Conservation (phyloP, 805 yeast genomes). For the Yamadazyma endophytica region DNA sequence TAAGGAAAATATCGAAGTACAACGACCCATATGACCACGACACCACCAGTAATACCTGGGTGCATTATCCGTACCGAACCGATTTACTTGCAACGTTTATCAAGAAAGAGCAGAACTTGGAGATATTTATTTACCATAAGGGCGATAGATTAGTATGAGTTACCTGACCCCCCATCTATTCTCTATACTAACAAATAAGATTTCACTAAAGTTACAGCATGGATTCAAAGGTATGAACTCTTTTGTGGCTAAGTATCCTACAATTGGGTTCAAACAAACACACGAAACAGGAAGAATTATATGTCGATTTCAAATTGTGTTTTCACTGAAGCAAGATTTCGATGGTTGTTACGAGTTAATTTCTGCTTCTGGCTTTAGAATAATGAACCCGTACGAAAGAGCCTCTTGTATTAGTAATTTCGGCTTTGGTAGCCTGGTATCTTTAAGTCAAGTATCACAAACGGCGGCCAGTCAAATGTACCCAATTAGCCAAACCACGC, state of each 20-base stretch:
- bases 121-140: slow-evolving; percentile 8
- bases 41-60: slow-evolving; percentile 16
- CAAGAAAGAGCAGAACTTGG: slow-evolving; percentile 5
- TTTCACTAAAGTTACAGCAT: too few species aligned
- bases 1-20: slow-evolving; percentile 2
- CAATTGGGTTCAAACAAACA: slow-evolving; percentile 23
- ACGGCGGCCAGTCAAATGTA: too few species aligned
- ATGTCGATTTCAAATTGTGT: slow-evolving; percentile 26
- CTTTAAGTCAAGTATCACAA: too few species aligned
- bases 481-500: too few species aligned
- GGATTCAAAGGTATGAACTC: too few species aligned
- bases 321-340: slow-evolving; percentile 8
- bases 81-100: slow-evolving; percentile 7
- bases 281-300: slow-evolving; percentile 15
- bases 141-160: slow-evolving; percentile 10
- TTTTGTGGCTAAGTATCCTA: slow-evolving; percentile 20
- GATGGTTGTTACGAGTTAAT: slow-evolving; percentile 4
- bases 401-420: neutral
- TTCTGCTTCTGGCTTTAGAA: too few species aligned
- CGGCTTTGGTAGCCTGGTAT: too few species aligned
- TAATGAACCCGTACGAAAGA: slow-evolving; percentile 1
- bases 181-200: too few species aligned
- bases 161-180: neutral
- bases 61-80: slow-evolving; percentile 24
- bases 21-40: neutral